These are phyloP conservation scores for Rhodamnia argentea DNA, from an alignment of 345 rosid genomes.

Conservation along the genomic window DNA sequence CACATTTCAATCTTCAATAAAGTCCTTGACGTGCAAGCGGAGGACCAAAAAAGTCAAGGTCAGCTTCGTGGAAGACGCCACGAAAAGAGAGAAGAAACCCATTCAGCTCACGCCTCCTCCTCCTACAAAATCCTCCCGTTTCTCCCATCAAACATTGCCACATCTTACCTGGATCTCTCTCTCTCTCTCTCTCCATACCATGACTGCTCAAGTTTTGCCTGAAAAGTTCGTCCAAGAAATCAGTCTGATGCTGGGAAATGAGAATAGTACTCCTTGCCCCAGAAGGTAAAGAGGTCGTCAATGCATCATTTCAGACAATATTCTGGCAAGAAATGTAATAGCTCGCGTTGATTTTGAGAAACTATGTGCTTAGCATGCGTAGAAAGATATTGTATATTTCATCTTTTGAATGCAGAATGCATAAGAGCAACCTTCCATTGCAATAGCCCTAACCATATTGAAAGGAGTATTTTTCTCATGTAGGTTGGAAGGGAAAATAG, in stretches of 20 bases:
- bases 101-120: background rate
- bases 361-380: background rate
- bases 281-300: background rate
- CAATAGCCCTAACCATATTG: background rate
- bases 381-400: background rate
- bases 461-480: background rate
- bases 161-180: background rate
- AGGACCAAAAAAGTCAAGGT: background rate
- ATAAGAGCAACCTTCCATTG: background rate
- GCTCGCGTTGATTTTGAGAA: background rate
- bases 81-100: background rate
- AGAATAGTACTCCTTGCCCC: background rate
- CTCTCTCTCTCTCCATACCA: background rate
- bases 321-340: background rate
- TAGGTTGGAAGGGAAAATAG: constrained; percentile 79
- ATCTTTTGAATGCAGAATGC: background rate
- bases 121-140: background rate
- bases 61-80: background rate
- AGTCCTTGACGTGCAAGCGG: background rate
- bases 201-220: background rate
- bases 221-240: background rate
- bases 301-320: background rate
- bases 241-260: background rate
- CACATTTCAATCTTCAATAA: background rate
- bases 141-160: background rate